phyloP scores from a whole-genome alignment of 148 eudicot species.

The Linanthus parryae region DNA sequence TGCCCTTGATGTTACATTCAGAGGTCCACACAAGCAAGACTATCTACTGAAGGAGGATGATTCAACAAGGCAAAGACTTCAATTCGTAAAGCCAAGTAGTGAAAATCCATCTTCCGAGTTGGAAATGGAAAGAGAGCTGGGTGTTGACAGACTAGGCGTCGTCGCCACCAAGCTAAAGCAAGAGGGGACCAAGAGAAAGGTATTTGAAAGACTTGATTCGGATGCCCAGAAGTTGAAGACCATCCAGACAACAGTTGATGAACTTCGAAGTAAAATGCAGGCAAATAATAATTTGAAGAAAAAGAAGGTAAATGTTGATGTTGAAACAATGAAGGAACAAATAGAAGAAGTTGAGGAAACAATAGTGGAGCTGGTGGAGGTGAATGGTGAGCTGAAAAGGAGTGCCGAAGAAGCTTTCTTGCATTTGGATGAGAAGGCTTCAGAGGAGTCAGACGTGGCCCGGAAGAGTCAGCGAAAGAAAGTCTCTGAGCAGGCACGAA shows the following conservation, averaged over 20 bases:
- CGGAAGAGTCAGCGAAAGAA: conserved; percentile 26
- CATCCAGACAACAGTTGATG: conserved; percentile 51
- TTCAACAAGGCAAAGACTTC: conserved; percentile 11
- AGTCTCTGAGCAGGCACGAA: conserved; percentile 51
- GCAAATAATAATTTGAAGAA: conserved; percentile 39
- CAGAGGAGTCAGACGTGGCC: conserved; percentile 31
- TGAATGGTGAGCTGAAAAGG: conserved; percentile 44
- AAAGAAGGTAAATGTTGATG: conserved; percentile 38
- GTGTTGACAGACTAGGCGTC: conserved; percentile 55
- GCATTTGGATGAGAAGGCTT: conserved; percentile 17
- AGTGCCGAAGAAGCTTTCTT: conserved; percentile 36
- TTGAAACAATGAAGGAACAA: conserved; percentile 49
- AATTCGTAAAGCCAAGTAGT: no score
- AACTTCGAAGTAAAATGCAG: conserved; percentile 52
- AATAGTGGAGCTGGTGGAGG: conserved; percentile 43
- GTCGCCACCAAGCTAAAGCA: conserved; percentile 21
- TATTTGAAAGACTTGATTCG: conserved; percentile 51
- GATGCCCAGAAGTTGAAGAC: conserved; percentile 57
- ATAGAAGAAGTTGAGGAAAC: conserved; percentile 61
- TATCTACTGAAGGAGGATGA: conserved; percentile 20
- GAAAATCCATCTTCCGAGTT: conserved; percentile 34
- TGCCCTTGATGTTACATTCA: background rate
- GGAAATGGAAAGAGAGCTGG: conserved; percentile 62
- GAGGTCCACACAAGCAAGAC: conserved; percentile 7
- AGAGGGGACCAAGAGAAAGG: conserved; percentile 34